Conservation (phyloP, 108 stramenopile genomes). For the Stephanodiscus minutulus region DNA sequence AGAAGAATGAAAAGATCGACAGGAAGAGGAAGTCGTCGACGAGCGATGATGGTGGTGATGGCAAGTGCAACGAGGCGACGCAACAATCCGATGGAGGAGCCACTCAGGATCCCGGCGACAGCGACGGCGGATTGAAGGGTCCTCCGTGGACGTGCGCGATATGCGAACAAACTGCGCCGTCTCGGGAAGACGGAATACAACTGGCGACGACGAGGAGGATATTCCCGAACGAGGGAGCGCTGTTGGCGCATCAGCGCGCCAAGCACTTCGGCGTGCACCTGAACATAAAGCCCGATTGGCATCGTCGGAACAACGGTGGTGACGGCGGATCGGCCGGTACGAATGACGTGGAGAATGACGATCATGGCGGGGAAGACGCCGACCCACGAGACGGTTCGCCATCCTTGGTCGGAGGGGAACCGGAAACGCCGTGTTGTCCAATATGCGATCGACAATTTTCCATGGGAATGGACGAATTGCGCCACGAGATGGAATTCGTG, state of each 20-base stretch:
- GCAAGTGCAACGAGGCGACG: not conserved
- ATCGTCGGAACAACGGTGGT: conserved; percentile 13
- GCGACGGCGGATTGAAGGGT: not conserved
- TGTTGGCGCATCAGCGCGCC: conserved; percentile 67
- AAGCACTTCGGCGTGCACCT: conserved; percentile 71
- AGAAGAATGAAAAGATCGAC: conserved; percentile 11
- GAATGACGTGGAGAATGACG: not conserved
- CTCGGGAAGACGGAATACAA: not conserved
- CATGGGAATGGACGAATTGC: conserved; percentile 1
- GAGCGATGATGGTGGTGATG: not conserved
- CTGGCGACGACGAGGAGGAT: conserved; percentile 22
- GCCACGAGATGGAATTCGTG: conserved; percentile 31
- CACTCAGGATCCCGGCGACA: not conserved
- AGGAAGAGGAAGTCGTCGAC: not conserved
- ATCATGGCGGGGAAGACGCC: not conserved
- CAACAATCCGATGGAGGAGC: conserved; percentile 12
- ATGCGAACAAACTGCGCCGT: conserved; percentile 6
- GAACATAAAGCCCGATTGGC: conserved; percentile 77
- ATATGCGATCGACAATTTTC: conserved; percentile 14
- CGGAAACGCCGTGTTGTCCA: conserved; percentile 16
- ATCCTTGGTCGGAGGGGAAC: not conserved
- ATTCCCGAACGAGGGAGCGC: conserved; percentile 62
- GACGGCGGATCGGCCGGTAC: not conserved
- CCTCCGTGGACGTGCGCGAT: conserved; percentile 18
- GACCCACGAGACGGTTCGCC: not conserved